Base-by-base conservation (phyloP, 306 rosid genomes). In the Citrullus amarus region DNA sequence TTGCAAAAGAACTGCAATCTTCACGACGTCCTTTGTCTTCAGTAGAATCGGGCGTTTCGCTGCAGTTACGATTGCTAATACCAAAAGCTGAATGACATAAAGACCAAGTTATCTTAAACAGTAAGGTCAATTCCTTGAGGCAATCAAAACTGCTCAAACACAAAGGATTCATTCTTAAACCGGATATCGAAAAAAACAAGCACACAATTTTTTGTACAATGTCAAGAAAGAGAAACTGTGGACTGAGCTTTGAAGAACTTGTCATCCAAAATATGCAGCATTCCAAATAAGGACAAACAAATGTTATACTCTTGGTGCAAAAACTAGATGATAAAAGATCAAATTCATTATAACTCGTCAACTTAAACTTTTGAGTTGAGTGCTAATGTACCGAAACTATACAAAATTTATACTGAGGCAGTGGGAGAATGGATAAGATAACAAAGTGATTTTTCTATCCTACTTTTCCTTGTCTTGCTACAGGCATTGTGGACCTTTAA, bases 341-440 rank as follows among this genome's bases (percentile, higher is more conserved):
- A 62, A 63, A 63, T 34, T 63, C 34, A 63, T 6, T 13, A 16
- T 2, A 15, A 63, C 5, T 8, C 46, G 16, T 34, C 13, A 2
- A 4, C 44, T 34, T 34, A 15, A 57, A 63, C 46, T 34, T 34
- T 34, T 66, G 30, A 9, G 4, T 18, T n/a, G 15, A 66, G 16
- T 8, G 73, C 46, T 32, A 15, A 17, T 32, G 6, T 30, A 60
- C 30, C 41, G 1, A 20, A 55, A 20, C 34, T 7, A 17, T 34
- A 32, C n/a, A 20, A 36, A 70, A 25, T 17, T 53, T 43, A 78
- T 86, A 95, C 99, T 96, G 99, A 70, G 98, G 99, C 63, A 91
- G 82, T 62, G 99, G 99, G 82, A 96, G 79, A 79, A 96, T 83
- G 51, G 99, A 86, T 14, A 96, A 82, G 81, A 96, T 61, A 80